These are phyloP conservation scores for Ophiostoma himal-ulmi DNA, from an alignment of 2,329 filamentous ascomycete genomes.

Conservation along the genomic window DNA sequence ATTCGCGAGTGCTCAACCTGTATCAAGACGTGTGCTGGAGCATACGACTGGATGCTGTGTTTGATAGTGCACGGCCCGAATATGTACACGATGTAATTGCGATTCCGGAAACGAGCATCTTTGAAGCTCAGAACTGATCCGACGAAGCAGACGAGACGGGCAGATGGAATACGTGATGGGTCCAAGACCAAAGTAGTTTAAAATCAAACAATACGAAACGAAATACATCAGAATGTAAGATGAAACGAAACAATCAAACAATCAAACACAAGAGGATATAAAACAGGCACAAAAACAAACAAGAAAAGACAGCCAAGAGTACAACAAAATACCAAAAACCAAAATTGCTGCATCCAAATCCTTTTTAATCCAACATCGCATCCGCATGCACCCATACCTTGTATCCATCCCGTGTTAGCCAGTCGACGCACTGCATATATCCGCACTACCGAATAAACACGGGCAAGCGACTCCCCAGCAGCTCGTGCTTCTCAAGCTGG, in stretches of 20 bases:
- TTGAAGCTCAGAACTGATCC: no score
- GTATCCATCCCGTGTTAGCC: not conserved
- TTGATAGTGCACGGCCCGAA: no score
- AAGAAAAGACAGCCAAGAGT: not conserved
- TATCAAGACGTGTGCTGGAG: not conserved
- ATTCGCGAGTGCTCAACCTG: no score
- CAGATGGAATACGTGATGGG: no score
- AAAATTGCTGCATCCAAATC: not conserved
- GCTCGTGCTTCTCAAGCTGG: constrained; percentile 48
- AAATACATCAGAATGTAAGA: not conserved
- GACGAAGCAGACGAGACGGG: no score
- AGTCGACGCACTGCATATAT: not conserved
- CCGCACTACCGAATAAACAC: constrained; percentile 41
- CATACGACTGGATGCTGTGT: no score
- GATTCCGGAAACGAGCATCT: no score
- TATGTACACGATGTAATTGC: no score
- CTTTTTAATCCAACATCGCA: not conserved
- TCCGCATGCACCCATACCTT: not conserved
- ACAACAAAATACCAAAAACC: not conserved
- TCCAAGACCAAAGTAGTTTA: no score
- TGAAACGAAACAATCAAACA: not conserved
- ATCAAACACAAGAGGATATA: not conserved
- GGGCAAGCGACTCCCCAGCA: constrained; percentile 50
- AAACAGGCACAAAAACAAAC: not conserved
- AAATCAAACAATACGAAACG: no score